Evolutionary conservation across 1,284 basidiomycete species (phyloP).

Genomic region (Trametes pubescens): DNA sequence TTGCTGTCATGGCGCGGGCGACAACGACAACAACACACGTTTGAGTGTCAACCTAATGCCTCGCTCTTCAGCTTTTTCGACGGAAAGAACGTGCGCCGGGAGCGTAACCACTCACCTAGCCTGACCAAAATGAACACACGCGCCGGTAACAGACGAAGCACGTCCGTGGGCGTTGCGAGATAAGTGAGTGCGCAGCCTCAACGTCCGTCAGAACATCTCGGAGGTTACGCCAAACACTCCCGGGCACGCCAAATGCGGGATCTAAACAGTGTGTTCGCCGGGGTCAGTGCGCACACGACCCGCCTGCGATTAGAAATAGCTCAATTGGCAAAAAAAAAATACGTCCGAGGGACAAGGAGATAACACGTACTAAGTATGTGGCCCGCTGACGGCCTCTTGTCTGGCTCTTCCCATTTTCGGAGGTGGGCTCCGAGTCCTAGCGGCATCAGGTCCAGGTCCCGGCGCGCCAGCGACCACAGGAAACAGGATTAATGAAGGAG

Average conservation of each 20-base stretch:
- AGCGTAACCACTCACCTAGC: not conserved
- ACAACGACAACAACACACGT: not conserved
- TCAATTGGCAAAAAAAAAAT: not conserved
- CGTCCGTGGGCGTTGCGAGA: constrained; percentile 2
- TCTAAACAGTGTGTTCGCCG: not conserved
- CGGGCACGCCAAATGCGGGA: not conserved
- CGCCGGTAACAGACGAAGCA: not conserved
- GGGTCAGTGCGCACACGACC: not conserved
- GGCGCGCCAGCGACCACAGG: not conserved
- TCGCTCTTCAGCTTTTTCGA: not conserved
- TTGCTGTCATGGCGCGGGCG: too few species aligned
- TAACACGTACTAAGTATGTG: not conserved
- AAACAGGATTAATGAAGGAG: constrained; percentile 8
- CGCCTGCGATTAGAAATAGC: constrained; percentile 4
- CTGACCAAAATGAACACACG: not conserved
- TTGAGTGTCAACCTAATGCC: not conserved
- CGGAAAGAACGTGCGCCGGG: not conserved
- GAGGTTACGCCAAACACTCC: not conserved
- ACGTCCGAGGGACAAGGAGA: not conserved
- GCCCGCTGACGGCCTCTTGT: not conserved
- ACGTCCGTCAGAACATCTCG: not conserved
- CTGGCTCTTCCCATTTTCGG: too few species aligned
- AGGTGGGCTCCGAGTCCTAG: not conserved
- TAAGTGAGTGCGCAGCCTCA: not conserved
- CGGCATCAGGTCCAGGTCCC: not conserved